Base-by-base conservation (phyloP, 2,329 filamentous ascomycete species). In the Aspergillus sp. region DNA sequence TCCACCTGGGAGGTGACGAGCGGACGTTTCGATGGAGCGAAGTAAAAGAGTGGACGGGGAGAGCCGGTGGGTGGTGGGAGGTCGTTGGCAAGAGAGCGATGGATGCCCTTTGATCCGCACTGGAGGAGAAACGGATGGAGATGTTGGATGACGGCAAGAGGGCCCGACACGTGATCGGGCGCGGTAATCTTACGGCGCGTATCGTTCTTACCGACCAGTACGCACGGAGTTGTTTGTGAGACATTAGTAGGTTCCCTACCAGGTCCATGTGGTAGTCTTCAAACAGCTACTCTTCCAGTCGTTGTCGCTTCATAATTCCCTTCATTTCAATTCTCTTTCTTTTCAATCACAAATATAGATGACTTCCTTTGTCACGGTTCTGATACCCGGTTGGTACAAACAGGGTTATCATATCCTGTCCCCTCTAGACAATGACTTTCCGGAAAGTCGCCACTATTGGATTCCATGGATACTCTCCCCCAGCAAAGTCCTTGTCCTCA, bases 91-190 rank as follows among this genome's bases (percentile, higher is more conserved):
- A 51, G 50, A 55, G 53, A 56, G 53, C 40, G 58, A 61, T 64
- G 58, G 45, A 46, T 43, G 53, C 54, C 57, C 61, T 61, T 60
- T 63, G 58, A 52, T 58, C 56, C 56, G 55, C 55, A 55, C 44
- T 60, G 54, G 56, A 57, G 56, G 46, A 58, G 60, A 58, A 60
- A 57, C 54, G 54, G 50, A 53, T 47, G 50, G 53, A 53, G 59
- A 58, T 58, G 56, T 58, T 61, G 59, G 59, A 65, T 67, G 65
- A 67, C 66, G 65, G 66, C 62, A 63, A 66, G 62, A 61, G 58
- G 52, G 54, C 50, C 52, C 25, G 52, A 47, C 65, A 68, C 66
- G 64, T 68, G 66, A 67, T 52, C 45, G 14, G 53, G 46, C 49
- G 53, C 51, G 54, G 49, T 56, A 55, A 54, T 46, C 49, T 53